These are phyloP conservation scores for Backusella tuberculispora DNA, from an alignment of 192 early-diverging fungal species.

Conservation along the genomic window DNA sequence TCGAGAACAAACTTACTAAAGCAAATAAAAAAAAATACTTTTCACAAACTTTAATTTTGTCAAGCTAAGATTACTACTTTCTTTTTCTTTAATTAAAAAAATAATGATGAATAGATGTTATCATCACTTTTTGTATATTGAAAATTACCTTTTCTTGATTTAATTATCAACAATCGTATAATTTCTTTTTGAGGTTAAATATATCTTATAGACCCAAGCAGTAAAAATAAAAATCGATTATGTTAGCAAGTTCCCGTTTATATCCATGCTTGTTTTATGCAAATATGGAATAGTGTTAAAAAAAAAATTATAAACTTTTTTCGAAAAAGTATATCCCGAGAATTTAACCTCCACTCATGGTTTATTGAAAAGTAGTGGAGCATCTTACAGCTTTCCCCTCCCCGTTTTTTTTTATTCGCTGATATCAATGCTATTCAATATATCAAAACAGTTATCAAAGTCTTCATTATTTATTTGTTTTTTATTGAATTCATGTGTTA, in stretches of 20 bases:
- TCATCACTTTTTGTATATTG: neutral
- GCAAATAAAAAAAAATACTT: neutral
- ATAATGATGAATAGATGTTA: neutral
- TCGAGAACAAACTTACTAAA: conserved; percentile 4
- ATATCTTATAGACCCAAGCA: neutral
- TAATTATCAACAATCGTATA: neutral
- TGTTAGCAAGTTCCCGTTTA: neutral
- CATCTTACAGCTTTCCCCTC: too few species aligned
- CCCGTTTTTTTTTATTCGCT: too few species aligned
- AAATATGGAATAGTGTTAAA: neutral
- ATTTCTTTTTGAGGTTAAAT: neutral
- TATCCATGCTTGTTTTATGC: conserved; percentile 6
- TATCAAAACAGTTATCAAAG: too few species aligned
- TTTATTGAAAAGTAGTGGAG: too few species aligned
- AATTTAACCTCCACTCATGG: neutral
- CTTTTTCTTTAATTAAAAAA: too few species aligned
- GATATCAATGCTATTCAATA: too few species aligned
- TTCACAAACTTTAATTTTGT: neutral
- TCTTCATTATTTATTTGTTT: neutral
- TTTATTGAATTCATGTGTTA: neutral
- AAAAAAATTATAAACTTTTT: neutral
- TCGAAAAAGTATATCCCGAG: neutral
- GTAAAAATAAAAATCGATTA: neutral
- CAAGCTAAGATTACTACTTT: too few species aligned
- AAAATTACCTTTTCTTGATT: neutral